phyloP scores from a whole-genome alignment of 129 eudicot genomes.

The Sambucus nigra region DNA sequence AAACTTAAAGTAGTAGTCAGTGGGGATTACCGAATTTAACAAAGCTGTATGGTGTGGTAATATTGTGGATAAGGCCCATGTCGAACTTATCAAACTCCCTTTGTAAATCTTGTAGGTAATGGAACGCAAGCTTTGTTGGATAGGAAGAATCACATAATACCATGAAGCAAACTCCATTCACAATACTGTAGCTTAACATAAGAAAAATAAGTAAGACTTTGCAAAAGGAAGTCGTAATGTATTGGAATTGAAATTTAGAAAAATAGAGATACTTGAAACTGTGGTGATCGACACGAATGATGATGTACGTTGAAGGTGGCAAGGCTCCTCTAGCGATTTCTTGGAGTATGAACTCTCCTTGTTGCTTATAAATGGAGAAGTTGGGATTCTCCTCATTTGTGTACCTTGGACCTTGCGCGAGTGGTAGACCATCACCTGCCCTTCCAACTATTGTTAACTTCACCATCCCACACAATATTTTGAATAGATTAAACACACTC shows the following conservation, averaged over 20 bases:
- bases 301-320: constrained; percentile 30
- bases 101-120: constrained; percentile 40
- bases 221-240: not conserved
- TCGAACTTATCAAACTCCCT: constrained; percentile 42
- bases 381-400: constrained; percentile 23
- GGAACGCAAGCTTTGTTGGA: constrained; percentile 49
- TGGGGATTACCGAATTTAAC: constrained; percentile 26
- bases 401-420: constrained; percentile 37
- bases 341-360: constrained; percentile 40
- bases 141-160: constrained; percentile 37
- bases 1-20: too few relatives aligned
- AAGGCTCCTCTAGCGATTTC: constrained; percentile 42
- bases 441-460: constrained; percentile 45
- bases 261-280: constrained; percentile 34
- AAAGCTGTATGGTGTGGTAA: constrained; percentile 35
- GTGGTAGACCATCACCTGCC: constrained; percentile 36
- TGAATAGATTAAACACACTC: not conserved
- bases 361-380: constrained; percentile 27
- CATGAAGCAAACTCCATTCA: constrained; percentile 50
- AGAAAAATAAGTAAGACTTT: not conserved
- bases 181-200: constrained; percentile 38
- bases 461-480: constrained; percentile 20
- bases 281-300: constrained; percentile 22
- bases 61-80: constrained; percentile 6
- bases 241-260: not conserved